Conservation (phyloP, 495 filamentous ascomycete genomes). For the Aspergillus olivimuriae region DNA sequence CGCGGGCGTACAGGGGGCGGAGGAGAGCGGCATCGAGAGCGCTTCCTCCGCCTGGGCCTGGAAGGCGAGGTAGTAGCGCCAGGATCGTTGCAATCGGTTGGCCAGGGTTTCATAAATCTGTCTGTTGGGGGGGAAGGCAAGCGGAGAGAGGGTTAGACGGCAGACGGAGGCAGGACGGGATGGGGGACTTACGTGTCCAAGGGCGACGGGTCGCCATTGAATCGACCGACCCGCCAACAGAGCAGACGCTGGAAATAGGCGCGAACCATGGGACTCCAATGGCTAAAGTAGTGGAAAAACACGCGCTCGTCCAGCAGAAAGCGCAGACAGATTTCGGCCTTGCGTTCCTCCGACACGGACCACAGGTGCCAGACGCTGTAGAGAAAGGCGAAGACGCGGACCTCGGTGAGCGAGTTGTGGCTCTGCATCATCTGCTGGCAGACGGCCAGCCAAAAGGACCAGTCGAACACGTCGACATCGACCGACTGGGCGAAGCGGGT, state of each 20-base stretch:
- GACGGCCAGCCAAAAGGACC: conserved; percentile 85
- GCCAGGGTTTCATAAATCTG: conserved; percentile 65
- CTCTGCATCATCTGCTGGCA: conserved; percentile 78
- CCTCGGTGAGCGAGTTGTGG: conserved; percentile 90
- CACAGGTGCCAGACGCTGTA: conserved; percentile 77
- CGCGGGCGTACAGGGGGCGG: conserved; percentile 77
- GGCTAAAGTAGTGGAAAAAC: conserved; percentile 83
- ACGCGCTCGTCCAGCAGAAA: conserved; percentile 74
- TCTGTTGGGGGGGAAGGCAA: conserved; percentile 7
- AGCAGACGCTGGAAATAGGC: conserved; percentile 91
- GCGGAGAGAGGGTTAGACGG: no score
- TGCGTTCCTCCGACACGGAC: conserved; percentile 57
- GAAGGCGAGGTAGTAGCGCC: conserved; percentile 69
- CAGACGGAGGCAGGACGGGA: no score
- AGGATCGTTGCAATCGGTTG: conserved; percentile 63
- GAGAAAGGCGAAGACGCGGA: conserved; percentile 80
- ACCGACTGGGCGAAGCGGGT: conserved; percentile 48
- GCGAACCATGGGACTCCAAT: conserved; percentile 98
- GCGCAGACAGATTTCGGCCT: conserved; percentile 64
- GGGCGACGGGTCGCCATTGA: conserved; percentile 58
- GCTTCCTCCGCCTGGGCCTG: conserved; percentile 58
- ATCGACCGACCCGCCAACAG: conserved; percentile 86
- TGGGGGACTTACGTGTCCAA: conserved; percentile 69
- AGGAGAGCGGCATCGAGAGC: conserved; percentile 52
- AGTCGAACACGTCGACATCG: conserved; percentile 54